Percentiles rank a stretch among this genome's conserved stretches.
Evolutionary conservation across 2,329 filamentous ascomycete species (phyloP).

Genomic region (Pseudogymnoascus sp.): DNA sequence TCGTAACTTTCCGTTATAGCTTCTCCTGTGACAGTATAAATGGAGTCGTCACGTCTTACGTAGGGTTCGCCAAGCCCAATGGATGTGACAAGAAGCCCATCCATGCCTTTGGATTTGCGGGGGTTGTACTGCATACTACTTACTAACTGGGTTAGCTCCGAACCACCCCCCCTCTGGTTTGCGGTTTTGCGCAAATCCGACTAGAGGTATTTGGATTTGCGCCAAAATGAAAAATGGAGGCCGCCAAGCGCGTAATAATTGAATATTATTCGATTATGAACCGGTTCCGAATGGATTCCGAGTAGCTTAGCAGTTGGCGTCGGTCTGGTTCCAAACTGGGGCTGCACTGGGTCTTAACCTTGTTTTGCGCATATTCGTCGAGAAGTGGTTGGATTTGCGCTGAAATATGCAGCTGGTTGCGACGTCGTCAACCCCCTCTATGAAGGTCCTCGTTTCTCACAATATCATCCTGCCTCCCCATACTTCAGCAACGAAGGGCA

Average conservation of each 20-base stretch:
- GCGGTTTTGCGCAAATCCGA: background rate
- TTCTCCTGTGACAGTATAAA: background rate
- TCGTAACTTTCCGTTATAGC: background rate
- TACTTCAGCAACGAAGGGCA: background rate
- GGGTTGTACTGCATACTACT: background rate
- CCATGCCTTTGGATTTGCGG: background rate
- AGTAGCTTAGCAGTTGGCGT: background rate
- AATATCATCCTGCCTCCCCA: no score
- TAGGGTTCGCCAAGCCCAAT: background rate
- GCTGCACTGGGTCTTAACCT: background rate
- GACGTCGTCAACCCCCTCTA: background rate
- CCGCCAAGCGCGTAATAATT: background rate
- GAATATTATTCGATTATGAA: background rate
- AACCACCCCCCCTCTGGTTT: background rate
- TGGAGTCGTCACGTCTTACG: background rate
- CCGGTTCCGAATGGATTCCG: background rate
- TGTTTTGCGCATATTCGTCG: background rate
- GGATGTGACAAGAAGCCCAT: background rate
- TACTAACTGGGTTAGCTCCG: background rate
- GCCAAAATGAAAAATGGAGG: no score
- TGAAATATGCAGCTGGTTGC: background rate
- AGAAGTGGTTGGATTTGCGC: background rate
- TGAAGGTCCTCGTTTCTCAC: background rate
- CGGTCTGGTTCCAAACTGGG: background rate
- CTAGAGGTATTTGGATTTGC: no score